Evolutionary conservation across 1,284 basidiomycete species (phyloP).

Genomic region (Sporisorium graminicola): DNA sequence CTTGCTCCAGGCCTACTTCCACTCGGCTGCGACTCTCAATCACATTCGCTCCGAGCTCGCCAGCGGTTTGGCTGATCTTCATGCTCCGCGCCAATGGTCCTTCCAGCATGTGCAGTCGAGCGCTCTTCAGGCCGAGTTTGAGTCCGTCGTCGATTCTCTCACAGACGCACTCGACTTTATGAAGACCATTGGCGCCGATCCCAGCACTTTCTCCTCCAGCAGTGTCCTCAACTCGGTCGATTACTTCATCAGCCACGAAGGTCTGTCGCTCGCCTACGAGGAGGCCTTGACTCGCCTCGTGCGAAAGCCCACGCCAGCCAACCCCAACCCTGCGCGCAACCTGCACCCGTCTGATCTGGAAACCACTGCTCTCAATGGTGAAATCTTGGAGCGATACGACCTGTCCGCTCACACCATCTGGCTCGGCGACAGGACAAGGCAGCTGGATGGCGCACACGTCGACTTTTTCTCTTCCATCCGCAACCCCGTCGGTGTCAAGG

Average conservation of each 20-base stretch:
- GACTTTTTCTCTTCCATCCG: slow-evolving; percentile 84
- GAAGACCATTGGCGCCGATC: slow-evolving; percentile 80
- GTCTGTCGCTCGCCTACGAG: slow-evolving; percentile 92
- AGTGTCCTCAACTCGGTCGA: slow-evolving; percentile 88
- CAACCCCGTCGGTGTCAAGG: slow-evolving; percentile 97
- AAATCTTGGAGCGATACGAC: slow-evolving; percentile 76
- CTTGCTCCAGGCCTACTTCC: slow-evolving; percentile 89
- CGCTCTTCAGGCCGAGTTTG: slow-evolving; percentile 82
- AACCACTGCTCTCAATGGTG: slow-evolving; percentile 34
- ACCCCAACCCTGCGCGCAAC: slow-evolving; percentile 30
- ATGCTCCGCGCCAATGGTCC: slow-evolving; percentile 92
- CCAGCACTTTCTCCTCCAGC: slow-evolving; percentile 73
- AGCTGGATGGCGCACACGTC: slow-evolving; percentile 90
- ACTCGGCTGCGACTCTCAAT: slow-evolving; percentile 92
- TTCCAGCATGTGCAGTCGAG: slow-evolving; percentile 89
- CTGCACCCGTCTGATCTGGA: slow-evolving; percentile 30
- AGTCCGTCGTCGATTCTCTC: slow-evolving; percentile 84
- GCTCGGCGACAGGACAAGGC: slow-evolving; percentile 97
- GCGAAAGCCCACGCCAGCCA: slow-evolving; percentile 38
- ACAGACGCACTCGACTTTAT: slow-evolving; percentile 94
- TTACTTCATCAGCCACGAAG: slow-evolving; percentile 95
- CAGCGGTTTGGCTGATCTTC: slow-evolving; percentile 87
- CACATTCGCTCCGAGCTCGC: slow-evolving; percentile 87
- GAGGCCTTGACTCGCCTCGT: slow-evolving; percentile 84
- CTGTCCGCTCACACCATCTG: slow-evolving; percentile 94